phyloP scores from a whole-genome alignment of 139 green algal genomes.

The Chlorella sorokiniana region DNA sequence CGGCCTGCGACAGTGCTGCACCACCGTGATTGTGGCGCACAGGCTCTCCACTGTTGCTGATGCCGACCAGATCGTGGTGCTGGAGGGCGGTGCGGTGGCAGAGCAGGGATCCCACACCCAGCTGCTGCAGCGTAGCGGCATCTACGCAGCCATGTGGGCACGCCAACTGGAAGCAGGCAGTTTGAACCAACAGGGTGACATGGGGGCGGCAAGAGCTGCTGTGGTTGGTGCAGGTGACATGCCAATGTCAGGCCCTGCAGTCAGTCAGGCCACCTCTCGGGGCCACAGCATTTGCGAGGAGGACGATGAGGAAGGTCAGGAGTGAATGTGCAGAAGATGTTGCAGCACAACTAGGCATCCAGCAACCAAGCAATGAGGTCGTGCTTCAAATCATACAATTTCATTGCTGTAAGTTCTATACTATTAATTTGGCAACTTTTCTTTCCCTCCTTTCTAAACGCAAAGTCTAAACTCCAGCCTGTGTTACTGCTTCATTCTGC shows the following conservation, averaged over 20 bases:
- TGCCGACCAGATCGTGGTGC: conserved; percentile 44
- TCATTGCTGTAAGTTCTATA: too few species aligned
- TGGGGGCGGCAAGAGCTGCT: neutral
- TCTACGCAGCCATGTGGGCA: conserved; percentile 80
- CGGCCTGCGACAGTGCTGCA: conserved; percentile 43
- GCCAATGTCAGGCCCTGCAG: neutral
- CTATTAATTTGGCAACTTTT: too few species aligned
- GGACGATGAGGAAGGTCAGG: neutral
- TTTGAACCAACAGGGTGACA: neutral
- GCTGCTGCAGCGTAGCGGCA: conserved; percentile 64
- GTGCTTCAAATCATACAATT: too few species aligned
- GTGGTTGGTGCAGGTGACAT: neutral
- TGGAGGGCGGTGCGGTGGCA: conserved; percentile 58
- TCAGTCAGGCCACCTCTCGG: conserved; percentile 6
- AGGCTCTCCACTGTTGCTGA: conserved; percentile 85
- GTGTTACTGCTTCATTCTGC: too few species aligned
- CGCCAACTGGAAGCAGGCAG: conserved; percentile 62
- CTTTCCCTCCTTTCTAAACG: too few species aligned
- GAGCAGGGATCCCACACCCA: conserved; percentile 81
- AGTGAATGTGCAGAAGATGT: neutral
- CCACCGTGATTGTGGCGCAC: conserved; percentile 91
- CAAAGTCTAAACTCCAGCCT: too few species aligned
- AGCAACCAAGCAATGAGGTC: too few species aligned
- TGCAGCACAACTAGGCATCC: neutral
- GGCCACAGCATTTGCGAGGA: neutral